Conservation (phyloP, 352 stramenopile genomes). For the Thalassiosira hispida region DNA sequence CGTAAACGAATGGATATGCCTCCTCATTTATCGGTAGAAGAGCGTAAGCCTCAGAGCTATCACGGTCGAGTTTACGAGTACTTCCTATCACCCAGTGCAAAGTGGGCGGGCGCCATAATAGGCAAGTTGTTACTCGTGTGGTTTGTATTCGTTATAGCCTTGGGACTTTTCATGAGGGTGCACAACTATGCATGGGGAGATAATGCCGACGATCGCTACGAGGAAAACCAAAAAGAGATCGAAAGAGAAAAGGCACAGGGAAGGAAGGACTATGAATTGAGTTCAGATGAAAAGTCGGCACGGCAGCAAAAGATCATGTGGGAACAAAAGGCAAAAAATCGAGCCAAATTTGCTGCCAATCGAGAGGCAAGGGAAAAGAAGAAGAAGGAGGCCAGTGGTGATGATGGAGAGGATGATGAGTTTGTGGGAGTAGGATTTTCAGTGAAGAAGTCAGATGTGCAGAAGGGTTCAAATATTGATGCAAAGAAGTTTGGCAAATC, state of each 20-base stretch:
- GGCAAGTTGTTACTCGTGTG: constrained; percentile 39
- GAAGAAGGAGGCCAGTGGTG: background rate
- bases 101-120: constrained; percentile 15
- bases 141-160: constrained; percentile 35
- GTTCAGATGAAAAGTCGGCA: constrained; percentile 17
- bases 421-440: constrained; percentile 28
- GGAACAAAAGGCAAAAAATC: constrained; percentile 26
- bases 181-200: constrained; percentile 57
- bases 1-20: constrained; percentile 32
- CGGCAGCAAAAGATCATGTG: constrained; percentile 17
- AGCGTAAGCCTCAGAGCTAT: constrained; percentile 25
- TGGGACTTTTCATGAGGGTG: constrained; percentile 48
- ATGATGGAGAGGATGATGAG: constrained; percentile 31
- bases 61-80: constrained; percentile 26
- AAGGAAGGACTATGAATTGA: constrained; percentile 7
- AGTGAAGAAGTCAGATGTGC: constrained; percentile 37
- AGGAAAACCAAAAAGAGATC: constrained; percentile 7
- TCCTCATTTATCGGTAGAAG: constrained; percentile 10
- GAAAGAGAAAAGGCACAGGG: constrained; percentile 27
- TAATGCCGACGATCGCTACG: constrained; percentile 18
- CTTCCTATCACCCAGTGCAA: constrained; percentile 11
- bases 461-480: constrained; percentile 4
- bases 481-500: background rate
- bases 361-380: constrained; percentile 3
- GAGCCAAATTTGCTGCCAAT: constrained; percentile 28